Evolutionary conservation across 371 early-diverging fungal genomes (phyloP).

Genomic region (Mortierella sp.): DNA sequence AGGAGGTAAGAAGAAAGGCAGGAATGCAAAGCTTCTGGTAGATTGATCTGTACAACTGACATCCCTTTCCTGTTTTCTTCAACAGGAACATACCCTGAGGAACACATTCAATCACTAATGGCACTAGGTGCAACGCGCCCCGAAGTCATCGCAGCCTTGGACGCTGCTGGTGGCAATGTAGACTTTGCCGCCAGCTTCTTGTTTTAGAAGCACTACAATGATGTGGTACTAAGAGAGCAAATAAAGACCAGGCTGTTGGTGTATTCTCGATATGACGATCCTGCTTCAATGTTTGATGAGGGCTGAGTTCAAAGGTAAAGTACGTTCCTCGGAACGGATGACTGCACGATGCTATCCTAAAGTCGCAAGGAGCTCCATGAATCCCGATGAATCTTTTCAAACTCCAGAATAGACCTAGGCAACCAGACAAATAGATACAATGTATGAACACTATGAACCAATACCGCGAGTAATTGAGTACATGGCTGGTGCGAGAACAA

Average conservation of each 20-base stretch:
- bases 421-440: background rate
- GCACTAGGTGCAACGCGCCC: conserved; percentile 72
- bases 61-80: background rate
- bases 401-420: conserved; percentile 44
- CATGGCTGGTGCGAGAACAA: background rate
- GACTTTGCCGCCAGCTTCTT: conserved; percentile 88
- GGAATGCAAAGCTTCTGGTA: too few species aligned
- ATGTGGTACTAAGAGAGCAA: too few species aligned
- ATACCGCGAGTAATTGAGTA: too few species aligned
- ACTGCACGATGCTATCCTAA: too few species aligned
- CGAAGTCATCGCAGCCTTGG: conserved; percentile 84
- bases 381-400: conserved; percentile 24
- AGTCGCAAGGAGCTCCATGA: too few species aligned
- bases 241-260: too few species aligned
- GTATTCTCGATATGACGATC: too few species aligned
- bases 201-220: conserved; percentile 63
- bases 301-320: too few species aligned
- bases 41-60: background rate
- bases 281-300: too few species aligned
- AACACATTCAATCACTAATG: conserved; percentile 65
- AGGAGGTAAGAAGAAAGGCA: conserved; percentile 26
- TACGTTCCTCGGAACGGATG: too few species aligned
- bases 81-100: conserved; percentile 59
- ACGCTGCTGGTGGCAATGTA: conserved; percentile 83
- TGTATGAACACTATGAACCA: background rate